Evolutionary conservation across 2,329 filamentous ascomycete species (phyloP).

Genomic region (Neonectria ditissima): DNA sequence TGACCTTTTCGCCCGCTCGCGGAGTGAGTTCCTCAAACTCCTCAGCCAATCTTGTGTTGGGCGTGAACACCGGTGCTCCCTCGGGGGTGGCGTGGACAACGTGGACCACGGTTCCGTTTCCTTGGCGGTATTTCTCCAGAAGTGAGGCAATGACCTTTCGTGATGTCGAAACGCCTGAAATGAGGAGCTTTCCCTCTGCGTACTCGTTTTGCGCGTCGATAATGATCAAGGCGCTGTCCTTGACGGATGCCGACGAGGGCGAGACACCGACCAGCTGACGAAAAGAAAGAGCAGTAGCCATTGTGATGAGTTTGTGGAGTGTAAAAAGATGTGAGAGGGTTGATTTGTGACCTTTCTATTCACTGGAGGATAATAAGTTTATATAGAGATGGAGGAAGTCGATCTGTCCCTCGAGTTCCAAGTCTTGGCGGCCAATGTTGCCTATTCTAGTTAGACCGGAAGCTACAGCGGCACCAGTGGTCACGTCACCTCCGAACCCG

Average conservation of each 20-base stretch:
- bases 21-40: conserved; percentile 71
- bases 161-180: conserved; percentile 64
- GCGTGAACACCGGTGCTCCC: conserved; percentile 75
- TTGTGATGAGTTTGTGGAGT: background rate
- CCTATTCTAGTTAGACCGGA: background rate
- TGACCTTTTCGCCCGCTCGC: conserved; percentile 64
- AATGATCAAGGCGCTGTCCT: conserved; percentile 72
- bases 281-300: conserved; percentile 42
- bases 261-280: conserved; percentile 65
- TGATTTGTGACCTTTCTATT: background rate
- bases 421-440: background rate
- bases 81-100: conserved; percentile 69
- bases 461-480: background rate
- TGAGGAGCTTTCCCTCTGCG: conserved; percentile 67
- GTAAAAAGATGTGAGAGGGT: background rate
- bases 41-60: conserved; percentile 67
- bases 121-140: conserved; percentile 70
- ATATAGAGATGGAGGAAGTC: background rate
- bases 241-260: conserved; percentile 66
- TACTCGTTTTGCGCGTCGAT: conserved; percentile 81
- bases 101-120: conserved; percentile 66
- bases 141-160: conserved; percentile 68
- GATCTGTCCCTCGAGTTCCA: background rate
- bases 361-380: background rate
- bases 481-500: too few relatives aligned